Evolutionary conservation across 768 basidiomycete species (phyloP), one percentile per base, ranked within the genome.

Genomic region (Pholiota conissans): DNA sequence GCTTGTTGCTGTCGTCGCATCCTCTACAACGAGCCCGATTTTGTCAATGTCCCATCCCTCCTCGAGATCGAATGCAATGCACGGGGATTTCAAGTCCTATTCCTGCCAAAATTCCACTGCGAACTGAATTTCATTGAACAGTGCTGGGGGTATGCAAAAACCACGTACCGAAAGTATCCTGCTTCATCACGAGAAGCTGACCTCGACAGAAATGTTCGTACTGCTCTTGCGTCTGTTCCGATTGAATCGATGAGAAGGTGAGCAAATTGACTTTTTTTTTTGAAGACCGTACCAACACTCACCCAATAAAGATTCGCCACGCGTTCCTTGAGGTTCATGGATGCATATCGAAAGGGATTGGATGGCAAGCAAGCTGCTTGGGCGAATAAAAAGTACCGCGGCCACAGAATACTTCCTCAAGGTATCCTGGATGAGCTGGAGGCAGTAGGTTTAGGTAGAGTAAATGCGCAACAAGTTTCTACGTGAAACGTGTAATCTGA

Each of bases 111-210:
- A n/a, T 51, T 51, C 14, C 49, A 51, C 29, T 51, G 49, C 20
- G 61, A 68, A 35, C 54, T 68, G 1, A 68, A 68, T 40, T 56
- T 48, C 5, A 66, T 69, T 50, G 65, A 66, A 39, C 57, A 59
- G 29, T 61, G 55, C 29, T 64, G 63, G 65, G 65, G 63, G 0
- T 52, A 51, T 52, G 64, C 58, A n/a, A 66, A 66, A 39, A 13
- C 24, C 1, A n/a, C 32, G 0, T 65, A 65, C 37, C 29, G 35
- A 5, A 11, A 51, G 20, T 39, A 47, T 34, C 60, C 60, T 0
- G 27, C n/a, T 16, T 60, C 56, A 14, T 57, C 58, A 14, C 28
- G 29, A 2, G 56, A 55, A 3, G 59, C 62, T n/a, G 34, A 49
- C 3, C 29, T 51, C 5, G 49, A 51, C n/a, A 1, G 2, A 11